Percentiles rank a stretch among this genome's conserved stretches.
Conservation (phyloP, 345 rosid genomes). For the Acer yangbiense region DNA sequence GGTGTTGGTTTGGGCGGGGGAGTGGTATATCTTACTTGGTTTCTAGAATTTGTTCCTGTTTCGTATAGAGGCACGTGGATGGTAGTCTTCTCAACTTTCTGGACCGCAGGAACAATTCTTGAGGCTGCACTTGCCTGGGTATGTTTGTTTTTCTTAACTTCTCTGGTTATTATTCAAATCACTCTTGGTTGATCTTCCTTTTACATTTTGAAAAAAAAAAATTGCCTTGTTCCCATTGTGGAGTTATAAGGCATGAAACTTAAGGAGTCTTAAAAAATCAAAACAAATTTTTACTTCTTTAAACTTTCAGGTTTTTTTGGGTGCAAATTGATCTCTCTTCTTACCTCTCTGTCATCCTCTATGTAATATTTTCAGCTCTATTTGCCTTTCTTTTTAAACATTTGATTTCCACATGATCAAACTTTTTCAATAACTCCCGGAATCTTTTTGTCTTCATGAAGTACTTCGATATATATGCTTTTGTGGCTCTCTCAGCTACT, state of each 20-base stretch:
- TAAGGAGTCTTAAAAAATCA: no score
- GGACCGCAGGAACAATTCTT: conserved; percentile 57
- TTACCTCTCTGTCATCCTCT: no score
- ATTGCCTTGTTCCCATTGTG: not conserved
- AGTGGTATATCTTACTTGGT: conserved; percentile 53
- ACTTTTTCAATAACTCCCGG: no score
- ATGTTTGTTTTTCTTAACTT: conserved; percentile 9
- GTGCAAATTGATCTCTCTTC: no score
- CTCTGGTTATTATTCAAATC: not conserved
- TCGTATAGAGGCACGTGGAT: conserved; percentile 61
- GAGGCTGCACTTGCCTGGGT: conserved; percentile 71
- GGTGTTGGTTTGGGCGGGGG: conserved; percentile 70
- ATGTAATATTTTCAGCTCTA: no score
- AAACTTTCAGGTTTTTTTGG: no score
- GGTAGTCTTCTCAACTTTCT: conserved; percentile 54
- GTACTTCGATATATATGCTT: no score
- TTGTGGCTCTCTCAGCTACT: no score
- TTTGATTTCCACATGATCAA: no score
- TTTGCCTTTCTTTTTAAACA: no score
- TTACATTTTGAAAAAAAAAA: not conserved
- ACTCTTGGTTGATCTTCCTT: not conserved
- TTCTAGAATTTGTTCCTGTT: conserved; percentile 62
- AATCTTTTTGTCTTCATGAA: no score
- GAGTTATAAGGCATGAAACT: not conserved
- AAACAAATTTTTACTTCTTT: no score